Percentiles rank a stretch among this genome's conserved stretches.
Conservation (phyloP, 116 monocot species). For the Iris pallida region DNA sequence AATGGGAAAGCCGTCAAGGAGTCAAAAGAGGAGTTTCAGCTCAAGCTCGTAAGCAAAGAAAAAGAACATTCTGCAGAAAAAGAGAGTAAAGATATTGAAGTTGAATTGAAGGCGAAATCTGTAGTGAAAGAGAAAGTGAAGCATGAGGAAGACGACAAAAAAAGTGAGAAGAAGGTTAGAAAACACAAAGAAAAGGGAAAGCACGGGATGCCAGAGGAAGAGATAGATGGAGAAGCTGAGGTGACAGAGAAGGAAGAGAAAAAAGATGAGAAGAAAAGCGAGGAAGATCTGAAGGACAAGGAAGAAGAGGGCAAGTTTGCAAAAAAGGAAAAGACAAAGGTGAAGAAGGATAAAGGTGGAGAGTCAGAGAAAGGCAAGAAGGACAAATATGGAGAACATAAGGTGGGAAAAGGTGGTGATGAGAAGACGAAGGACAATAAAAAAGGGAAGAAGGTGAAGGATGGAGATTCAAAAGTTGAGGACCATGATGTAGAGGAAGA, state of each 20-base stretch:
- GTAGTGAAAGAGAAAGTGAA: slow-evolving; percentile 25
- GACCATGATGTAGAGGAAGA: slow-evolving; percentile 3
- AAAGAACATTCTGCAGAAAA: slow-evolving; percentile 19
- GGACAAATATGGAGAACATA: background rate
- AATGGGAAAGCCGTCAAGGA: slow-evolving; percentile 3
- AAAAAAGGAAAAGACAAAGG: slow-evolving; percentile 4
- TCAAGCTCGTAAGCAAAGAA: slow-evolving; percentile 41
- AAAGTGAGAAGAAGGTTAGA: background rate
- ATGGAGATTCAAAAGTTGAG: background rate
- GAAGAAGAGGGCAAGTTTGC: slow-evolving; percentile 1
- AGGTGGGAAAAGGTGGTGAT: background rate
- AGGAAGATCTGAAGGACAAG: slow-evolving; percentile 2
- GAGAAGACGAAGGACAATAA: background rate
- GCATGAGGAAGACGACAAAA: background rate
- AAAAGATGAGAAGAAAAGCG: background rate
- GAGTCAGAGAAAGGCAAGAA: slow-evolving; percentile 3
- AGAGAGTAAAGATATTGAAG: slow-evolving; percentile 26
- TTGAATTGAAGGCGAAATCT: slow-evolving; percentile 29
- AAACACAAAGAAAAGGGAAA: slow-evolving; percentile 21
- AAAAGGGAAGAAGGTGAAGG: background rate
- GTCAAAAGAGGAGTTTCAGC: slow-evolving; percentile 28
- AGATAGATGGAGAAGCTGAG: slow-evolving; percentile 3
- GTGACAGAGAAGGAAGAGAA: background rate
- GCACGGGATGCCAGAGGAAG: slow-evolving; percentile 3
- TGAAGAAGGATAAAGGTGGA: slow-evolving; percentile 3